Conservation (phyloP, 768 basidiomycete species). For the Suillus lakei region DNA sequence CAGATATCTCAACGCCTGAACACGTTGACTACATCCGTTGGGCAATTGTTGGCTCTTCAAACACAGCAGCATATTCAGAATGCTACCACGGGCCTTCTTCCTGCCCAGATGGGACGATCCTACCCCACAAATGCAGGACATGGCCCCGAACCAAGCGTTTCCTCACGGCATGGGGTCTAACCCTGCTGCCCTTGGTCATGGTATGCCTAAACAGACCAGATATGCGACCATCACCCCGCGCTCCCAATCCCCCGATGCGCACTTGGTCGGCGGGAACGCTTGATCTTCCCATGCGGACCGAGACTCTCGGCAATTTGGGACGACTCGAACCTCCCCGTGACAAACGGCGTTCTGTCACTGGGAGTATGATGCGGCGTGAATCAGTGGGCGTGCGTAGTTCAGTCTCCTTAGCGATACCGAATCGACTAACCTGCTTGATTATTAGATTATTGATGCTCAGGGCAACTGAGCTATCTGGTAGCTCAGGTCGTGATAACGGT, state of each 20-base stretch:
- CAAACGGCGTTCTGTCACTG: constrained; percentile 77
- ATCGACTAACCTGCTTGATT: constrained; percentile 21
- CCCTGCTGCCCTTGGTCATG: constrained; percentile 56
- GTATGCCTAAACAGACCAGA: constrained; percentile 70
- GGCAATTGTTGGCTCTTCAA: constrained; percentile 81
- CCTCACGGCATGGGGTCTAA: constrained; percentile 43
- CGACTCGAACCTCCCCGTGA: constrained; percentile 52
- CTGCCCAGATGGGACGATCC: constrained; percentile 33
- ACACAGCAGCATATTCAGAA: constrained; percentile 71
- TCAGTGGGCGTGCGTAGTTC: constrained; percentile 65
- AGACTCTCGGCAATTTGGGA: constrained; percentile 42
- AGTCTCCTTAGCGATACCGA: constrained; percentile 12
- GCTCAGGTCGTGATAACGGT: constrained; percentile 69
- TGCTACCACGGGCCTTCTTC: constrained; percentile 40
- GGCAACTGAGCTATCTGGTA: constrained; percentile 58
- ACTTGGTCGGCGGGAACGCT: constrained; percentile 87
- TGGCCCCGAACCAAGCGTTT: constrained; percentile 48
- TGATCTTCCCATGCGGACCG: constrained; percentile 68
- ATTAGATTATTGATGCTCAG: constrained; percentile 59
- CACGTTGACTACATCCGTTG: constrained; percentile 82
- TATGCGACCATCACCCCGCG: constrained; percentile 59
- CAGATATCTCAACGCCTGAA: constrained; percentile 80
- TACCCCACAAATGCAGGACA: constrained; percentile 42
- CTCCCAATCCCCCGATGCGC: constrained; percentile 72
- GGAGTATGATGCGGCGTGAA: constrained; percentile 69